phyloP scores from a whole-genome alignment of 2,329 filamentous ascomycete genomes.

The Hypoxylon sp. region DNA sequence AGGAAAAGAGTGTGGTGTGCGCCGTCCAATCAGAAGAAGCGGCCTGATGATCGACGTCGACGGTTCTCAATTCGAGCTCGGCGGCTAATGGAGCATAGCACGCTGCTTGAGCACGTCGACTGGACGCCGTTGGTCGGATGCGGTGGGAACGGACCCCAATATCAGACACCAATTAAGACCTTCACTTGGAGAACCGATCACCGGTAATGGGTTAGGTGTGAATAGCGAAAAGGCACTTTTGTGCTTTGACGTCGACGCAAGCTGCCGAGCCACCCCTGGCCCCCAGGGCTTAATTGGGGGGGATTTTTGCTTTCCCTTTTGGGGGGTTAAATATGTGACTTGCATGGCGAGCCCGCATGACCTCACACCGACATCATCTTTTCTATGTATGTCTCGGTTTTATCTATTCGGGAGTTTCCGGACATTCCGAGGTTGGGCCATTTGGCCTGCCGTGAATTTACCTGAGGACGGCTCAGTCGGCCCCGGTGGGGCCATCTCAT shows the following conservation, averaged over 20 bases:
- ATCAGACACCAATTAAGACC: slow-evolving; percentile 18
- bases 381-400: slow-evolving; percentile 1
- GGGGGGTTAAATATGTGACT: slow-evolving; percentile 28
- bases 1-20: slow-evolving; percentile 1
- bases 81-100: slow-evolving; percentile 28
- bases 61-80: slow-evolving; percentile 21
- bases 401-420: slow-evolving; percentile 2
- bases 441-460: neutral
- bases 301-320: slow-evolving; percentile 18
- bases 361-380: slow-evolving; percentile 23
- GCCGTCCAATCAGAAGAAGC: slow-evolving; percentile 22
- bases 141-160: slow-evolving; percentile 27
- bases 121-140: slow-evolving; percentile 30
- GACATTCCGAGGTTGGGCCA: neutral
- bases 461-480: neutral
- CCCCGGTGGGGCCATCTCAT: neutral
- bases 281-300: slow-evolving; percentile 24
- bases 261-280: slow-evolving; percentile 25
- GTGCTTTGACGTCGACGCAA: slow-evolving; percentile 1
- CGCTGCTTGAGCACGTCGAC: slow-evolving; percentile 1
- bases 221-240: neutral
- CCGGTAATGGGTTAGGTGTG: slow-evolving; percentile 26
- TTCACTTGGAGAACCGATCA: slow-evolving; percentile 6
- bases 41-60: slow-evolving; percentile 15
- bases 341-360: slow-evolving; percentile 34